Evolutionary conservation across 148 eudicot genomes (phyloP).

Genomic region (Amaranthus cruentus): DNA sequence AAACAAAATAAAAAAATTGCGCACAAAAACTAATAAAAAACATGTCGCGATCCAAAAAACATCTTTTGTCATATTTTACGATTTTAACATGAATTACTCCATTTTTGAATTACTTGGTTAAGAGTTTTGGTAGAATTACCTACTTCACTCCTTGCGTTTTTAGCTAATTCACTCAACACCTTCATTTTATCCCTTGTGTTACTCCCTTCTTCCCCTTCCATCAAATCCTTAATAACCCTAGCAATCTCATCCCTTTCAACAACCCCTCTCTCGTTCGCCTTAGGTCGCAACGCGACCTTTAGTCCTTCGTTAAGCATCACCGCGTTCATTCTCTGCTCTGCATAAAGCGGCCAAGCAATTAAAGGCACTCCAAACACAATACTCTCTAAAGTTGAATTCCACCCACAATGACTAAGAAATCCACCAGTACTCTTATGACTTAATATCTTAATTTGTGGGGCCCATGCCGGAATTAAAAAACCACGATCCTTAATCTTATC

Average conservation of each 20-base stretch:
- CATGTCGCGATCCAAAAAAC: too few relatives aligned
- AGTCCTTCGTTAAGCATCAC: conserved; percentile 32
- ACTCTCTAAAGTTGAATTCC: conserved; percentile 49
- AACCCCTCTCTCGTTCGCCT: conserved; percentile 17
- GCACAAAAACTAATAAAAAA: too few relatives aligned
- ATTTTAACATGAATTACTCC: background rate
- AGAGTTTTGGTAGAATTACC: conserved; percentile 35
- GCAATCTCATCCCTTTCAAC: conserved; percentile 30
- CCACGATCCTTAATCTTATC: conserved; percentile 31
- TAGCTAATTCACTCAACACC: conserved; percentile 27
- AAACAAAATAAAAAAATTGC: too few relatives aligned
- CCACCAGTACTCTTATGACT: conserved; percentile 38
- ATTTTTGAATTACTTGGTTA: conserved; percentile 15
- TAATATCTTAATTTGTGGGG: conserved; percentile 37
- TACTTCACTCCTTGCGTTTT: conserved; percentile 13
- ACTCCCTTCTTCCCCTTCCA: conserved; percentile 42
- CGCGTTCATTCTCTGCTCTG: conserved; percentile 46
- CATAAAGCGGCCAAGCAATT: conserved; percentile 50
- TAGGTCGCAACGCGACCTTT: conserved; percentile 33
- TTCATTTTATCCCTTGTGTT: conserved; percentile 16
- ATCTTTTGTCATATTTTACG: background rate
- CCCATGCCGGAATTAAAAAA: conserved; percentile 39
- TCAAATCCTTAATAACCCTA: conserved; percentile 25
- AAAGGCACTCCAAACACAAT: conserved; percentile 36
- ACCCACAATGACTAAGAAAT: conserved; percentile 49